Percentiles rank a stretch among this genome's conserved stretches.
These are phyloP conservation scores for Carex scoparia DNA, from an alignment of 176 grass and related monocot genomes.

Conservation along the genomic window DNA sequence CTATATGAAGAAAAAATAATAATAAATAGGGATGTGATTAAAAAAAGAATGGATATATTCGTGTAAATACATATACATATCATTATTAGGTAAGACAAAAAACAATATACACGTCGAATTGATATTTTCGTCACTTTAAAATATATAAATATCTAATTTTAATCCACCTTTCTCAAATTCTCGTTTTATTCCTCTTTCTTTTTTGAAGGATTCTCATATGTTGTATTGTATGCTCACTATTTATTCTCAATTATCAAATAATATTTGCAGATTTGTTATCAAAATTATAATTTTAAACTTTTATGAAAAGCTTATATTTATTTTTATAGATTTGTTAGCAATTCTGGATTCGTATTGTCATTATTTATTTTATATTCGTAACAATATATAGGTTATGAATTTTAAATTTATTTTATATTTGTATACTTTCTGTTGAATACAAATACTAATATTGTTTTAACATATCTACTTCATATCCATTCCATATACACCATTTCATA, in stretches of 20 bases:
- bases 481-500: neutral
- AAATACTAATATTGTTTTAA: neutral
- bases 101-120: neutral
- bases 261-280: neutral
- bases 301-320: neutral
- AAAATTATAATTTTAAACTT: neutral
- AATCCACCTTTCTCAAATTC: neutral
- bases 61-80: too few relatives aligned
- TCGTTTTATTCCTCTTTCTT: neutral
- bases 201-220: neutral
- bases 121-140: neutral
- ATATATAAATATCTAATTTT: neutral
- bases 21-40: neutral
- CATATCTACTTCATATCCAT: neutral
- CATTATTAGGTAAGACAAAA: neutral
- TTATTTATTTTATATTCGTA: neutral
- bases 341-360: neutral
- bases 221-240: neutral
- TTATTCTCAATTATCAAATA: neutral
- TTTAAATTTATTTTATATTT: neutral
- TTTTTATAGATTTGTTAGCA: too few relatives aligned
- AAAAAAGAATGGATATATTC: neutral
- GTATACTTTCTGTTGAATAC: neutral
- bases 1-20: neutral
- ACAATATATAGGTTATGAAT: neutral